These are phyloP conservation scores for Candida verbasci DNA, from an alignment of 805 yeast genomes.

Conservation along the genomic window DNA sequence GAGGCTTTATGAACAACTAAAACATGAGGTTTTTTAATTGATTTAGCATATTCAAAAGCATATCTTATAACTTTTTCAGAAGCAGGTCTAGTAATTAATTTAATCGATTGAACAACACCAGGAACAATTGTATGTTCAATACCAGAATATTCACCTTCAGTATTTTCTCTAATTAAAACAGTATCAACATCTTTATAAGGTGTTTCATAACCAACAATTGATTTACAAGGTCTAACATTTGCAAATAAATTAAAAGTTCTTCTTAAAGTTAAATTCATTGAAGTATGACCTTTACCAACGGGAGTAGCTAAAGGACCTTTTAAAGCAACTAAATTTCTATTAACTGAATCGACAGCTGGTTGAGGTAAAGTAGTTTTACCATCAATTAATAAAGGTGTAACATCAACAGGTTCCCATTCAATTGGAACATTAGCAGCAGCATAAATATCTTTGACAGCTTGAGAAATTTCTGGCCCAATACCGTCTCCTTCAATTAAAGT, in stretches of 20 bases:
- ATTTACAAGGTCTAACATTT: conserved; percentile 94
- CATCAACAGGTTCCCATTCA: conserved; percentile 96
- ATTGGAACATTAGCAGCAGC: conserved; percentile 93
- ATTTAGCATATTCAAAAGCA: conserved; percentile 93
- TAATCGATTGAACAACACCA: conserved; percentile 97
- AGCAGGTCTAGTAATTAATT: conserved; percentile 93
- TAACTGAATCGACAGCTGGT: conserved; percentile 87
- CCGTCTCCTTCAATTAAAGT: conserved; percentile 99
- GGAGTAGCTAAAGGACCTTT: conserved; percentile 99
- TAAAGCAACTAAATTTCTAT: conserved; percentile 88
- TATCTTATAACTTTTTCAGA: conserved; percentile 95
- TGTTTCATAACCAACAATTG: conserved; percentile 89
- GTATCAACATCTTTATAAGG: conserved; percentile 88
- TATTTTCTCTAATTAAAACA: conserved; percentile 96
- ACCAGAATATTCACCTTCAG: conserved; percentile 99
- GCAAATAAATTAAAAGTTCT: conserved; percentile 95
- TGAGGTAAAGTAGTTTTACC: conserved; percentile 93
- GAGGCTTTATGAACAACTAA: conserved; percentile 97
- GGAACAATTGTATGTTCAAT: conserved; percentile 97
- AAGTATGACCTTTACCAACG: conserved; percentile 97
- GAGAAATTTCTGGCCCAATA: conserved; percentile 90
- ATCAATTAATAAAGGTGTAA: conserved; percentile 85
- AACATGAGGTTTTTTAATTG: conserved; percentile 82
- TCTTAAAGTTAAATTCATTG: conserved; percentile 95
- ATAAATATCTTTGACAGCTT: conserved; percentile 89